Evolutionary conservation across 352 stramenopile species (phyloP), one percentile per base, ranked within the genome.

Genomic region (Pythium grandisporangium): DNA sequence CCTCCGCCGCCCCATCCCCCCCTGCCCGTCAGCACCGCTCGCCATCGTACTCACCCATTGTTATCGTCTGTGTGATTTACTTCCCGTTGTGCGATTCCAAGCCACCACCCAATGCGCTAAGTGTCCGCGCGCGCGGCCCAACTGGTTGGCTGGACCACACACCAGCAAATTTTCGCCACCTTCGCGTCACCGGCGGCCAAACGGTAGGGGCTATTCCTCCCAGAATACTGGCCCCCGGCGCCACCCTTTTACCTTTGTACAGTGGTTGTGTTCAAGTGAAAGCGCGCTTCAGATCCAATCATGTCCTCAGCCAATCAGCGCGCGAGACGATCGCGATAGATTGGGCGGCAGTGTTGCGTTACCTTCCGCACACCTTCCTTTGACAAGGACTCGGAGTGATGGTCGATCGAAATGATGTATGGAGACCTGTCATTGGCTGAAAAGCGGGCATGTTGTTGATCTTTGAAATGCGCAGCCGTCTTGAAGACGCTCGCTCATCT

Each of bases 11-110:
- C n/a, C n/a, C n/a, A n/a, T n/a, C n/a, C 27, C 8, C 27, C 27
- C 27, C 13, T 17, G 23, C 30, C 14, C 19, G 13, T 10, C 45
- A 16, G 13, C 14, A n/a, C 40, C 35, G 29, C n/a, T n/a, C n/a
- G n/a, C n/a, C 25, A 36, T 20, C 21, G 42, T 16, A 55, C 53
- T 55, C 46, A 61, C 46, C 53, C 53, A 61, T 61, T 32, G 52
- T 60, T 60, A 36, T 60, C 45, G 52, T 60, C 52, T 60, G 45
- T 60, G 52, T 60, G 52, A 45, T 53, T 51, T 51, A 60, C 52
- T 60, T 60, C 52, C 52, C 52, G 52, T 60, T 60, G 45, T 54
- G 51, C 51, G 51, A 59, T 58, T 58, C 51, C 43, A 42, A 42
- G 38, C 23, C 51, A 22, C 23, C 24, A 20, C 13, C 6, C 26